Evolutionary conservation across 2,329 filamentous ascomycete genomes (phyloP).

Genomic region (Madurella fahalii): DNA sequence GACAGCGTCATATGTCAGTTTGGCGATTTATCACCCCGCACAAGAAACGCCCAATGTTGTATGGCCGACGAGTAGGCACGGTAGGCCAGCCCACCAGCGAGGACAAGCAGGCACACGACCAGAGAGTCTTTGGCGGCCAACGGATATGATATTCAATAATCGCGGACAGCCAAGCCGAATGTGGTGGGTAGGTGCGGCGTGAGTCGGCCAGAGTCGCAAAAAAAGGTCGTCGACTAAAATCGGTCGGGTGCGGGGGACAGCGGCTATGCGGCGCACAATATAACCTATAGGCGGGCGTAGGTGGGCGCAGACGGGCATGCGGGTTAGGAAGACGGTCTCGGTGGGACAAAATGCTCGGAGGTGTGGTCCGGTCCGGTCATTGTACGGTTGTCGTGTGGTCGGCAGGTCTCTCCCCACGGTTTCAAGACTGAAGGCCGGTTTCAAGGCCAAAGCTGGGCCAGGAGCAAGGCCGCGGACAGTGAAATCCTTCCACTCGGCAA

Average conservation of each 20-base stretch:
- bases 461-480: constrained; percentile 8
- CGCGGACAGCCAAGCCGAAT: neutral
- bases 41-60: constrained; percentile 5
- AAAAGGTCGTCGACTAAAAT: constrained; percentile 9
- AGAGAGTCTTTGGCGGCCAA: neutral
- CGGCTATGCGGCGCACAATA: constrained; percentile 21
- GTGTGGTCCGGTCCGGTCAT: constrained; percentile 1
- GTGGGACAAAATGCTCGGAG: constrained; percentile 3
- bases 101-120: constrained; percentile 5
- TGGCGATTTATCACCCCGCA: constrained; percentile 21
- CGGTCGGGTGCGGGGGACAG: constrained; percentile 15
- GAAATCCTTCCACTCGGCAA: neutral
- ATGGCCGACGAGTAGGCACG: constrained; percentile 15
- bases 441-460: constrained; percentile 21
- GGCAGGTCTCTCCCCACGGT: constrained; percentile 6
- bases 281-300: constrained; percentile 14
- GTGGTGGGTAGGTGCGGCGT: constrained; percentile 3
- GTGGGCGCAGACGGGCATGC: neutral
- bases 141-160: neutral
- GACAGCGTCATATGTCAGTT: constrained; percentile 30
- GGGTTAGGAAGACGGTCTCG: constrained; percentile 10
- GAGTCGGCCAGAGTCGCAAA: constrained; percentile 12
- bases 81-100: constrained; percentile 1
- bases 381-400: constrained; percentile 16
- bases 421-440: constrained; percentile 20